Evolutionary conservation across 2,329 filamentous ascomycete genomes (phyloP).

Genomic region (Tothia fuscella): DNA sequence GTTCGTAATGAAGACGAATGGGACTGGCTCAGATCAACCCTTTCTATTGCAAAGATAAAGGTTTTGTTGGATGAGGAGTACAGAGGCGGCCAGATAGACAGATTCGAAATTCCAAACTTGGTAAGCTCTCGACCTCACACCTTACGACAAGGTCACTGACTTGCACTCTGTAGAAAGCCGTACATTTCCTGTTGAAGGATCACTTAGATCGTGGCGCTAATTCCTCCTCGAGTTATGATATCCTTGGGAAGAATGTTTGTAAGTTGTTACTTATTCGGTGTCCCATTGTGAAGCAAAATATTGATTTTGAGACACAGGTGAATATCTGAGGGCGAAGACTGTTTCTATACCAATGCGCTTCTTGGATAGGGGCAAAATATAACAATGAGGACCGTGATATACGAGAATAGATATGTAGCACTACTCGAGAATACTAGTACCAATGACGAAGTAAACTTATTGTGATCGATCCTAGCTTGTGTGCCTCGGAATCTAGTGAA

Average conservation of each 20-base stretch:
- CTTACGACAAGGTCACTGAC: too few relatives aligned
- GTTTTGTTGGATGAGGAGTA: slow-evolving; percentile 17
- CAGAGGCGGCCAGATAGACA: slow-evolving; percentile 13
- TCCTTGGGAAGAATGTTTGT: slow-evolving; percentile 8
- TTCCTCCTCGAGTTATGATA: slow-evolving; percentile 4
- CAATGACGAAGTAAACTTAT: too few relatives aligned
- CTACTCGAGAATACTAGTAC: too few relatives aligned
- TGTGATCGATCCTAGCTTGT: too few relatives aligned
- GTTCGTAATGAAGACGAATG: slow-evolving; percentile 18
- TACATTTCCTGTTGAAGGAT: slow-evolving; percentile 8
- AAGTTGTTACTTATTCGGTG: too few relatives aligned
- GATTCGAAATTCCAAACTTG: slow-evolving; percentile 12
- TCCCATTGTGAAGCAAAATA: too few relatives aligned
- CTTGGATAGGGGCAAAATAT: slow-evolving; percentile 5
- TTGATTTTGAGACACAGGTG: too few relatives aligned
- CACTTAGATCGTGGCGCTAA: slow-evolving; percentile 10
- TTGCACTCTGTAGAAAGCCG: neutral
- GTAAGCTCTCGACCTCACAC: neutral
- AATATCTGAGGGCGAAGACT: slow-evolving; percentile 5
- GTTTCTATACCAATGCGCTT: slow-evolving; percentile 6
- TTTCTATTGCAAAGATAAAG: slow-evolving; percentile 16
- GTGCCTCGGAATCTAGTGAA: too few relatives aligned
- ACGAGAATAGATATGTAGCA: too few relatives aligned
- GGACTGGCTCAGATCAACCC: slow-evolving; percentile 17
- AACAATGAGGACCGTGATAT: too few relatives aligned